Evolutionary conservation across 2,329 filamentous ascomycete genomes (phyloP).

Genomic region (Sphaceloma murrayae): DNA sequence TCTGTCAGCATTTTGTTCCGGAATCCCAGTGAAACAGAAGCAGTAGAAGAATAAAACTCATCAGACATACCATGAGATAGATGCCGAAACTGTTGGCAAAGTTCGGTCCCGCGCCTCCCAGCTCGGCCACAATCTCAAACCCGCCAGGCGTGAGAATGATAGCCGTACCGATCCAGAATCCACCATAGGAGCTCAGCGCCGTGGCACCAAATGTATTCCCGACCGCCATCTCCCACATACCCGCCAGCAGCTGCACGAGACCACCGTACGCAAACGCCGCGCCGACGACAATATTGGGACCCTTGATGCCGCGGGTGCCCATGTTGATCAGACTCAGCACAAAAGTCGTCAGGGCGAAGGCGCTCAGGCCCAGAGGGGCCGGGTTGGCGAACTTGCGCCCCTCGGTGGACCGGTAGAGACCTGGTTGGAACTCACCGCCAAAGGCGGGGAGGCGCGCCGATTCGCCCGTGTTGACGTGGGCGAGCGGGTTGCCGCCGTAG

Average conservation of each 20-base stretch:
- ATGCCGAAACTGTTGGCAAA: slow-evolving; percentile 48
- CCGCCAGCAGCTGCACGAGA: slow-evolving; percentile 42
- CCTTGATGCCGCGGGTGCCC: slow-evolving; percentile 33
- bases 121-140: slow-evolving; percentile 39
- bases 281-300: slow-evolving; percentile 41
- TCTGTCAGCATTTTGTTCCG: too few relatives aligned
- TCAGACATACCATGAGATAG: slow-evolving; percentile 44
- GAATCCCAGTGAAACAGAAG: too few relatives aligned
- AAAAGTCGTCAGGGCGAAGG: slow-evolving; percentile 58
- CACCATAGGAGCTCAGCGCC: slow-evolving; percentile 51
- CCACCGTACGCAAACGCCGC: slow-evolving; percentile 43
- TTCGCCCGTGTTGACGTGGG: slow-evolving; percentile 42
- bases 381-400: slow-evolving; percentile 48
- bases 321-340: slow-evolving; percentile 45
- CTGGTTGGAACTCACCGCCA: slow-evolving; percentile 45
- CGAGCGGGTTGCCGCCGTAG: slow-evolving; percentile 44
- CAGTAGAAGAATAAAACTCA: too few relatives aligned
- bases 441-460: slow-evolving; percentile 41
- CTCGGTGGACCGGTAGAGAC: slow-evolving; percentile 35
- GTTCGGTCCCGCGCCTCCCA: slow-evolving; percentile 31
- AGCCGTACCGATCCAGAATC: slow-evolving; percentile 53
- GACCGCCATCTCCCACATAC: slow-evolving; percentile 48
- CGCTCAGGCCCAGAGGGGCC: slow-evolving; percentile 50
- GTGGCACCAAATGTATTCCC: slow-evolving; percentile 57
- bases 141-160: slow-evolving; percentile 49